Base-by-base conservation (phyloP, 768 basidiomycete genomes). In the Neoboletus brunneissimus region DNA sequence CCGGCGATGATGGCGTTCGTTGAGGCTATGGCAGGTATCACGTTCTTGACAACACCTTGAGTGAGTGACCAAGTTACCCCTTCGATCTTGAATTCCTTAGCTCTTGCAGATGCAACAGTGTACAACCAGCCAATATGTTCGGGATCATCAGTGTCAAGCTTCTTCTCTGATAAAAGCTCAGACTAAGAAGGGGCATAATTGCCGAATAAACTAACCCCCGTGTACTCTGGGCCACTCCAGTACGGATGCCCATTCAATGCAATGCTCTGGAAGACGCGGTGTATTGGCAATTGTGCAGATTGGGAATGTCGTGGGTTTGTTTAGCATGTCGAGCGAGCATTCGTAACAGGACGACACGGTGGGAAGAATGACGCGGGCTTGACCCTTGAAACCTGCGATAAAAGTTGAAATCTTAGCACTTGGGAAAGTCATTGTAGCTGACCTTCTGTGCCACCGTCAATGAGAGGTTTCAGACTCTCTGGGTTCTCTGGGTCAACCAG, bases 241-340 rank as follows among this genome's bases (percentile, higher is more conserved):
- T 12, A 98, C 97, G 40, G 92, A 95, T 0, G 97, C 97, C 97
- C 97, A 99, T 74, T 98, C 97, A 65, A 99, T 98, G 68, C 97
- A 98, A 67, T 99, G 97, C 67, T 99, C 97, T 1, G 97, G 97
- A 23, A 98, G 79, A 54, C 97, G 90, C 27, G 97, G 97, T 0
- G 97, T 99, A 69, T 98, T 98, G 55, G 97, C 96, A 62, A 99
- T 98, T 7, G 97, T 99, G 69, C 97, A 99, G 53, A 99, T 98
- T 2, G 97, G 97, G 71, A 95, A 99, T 13, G 88, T 89, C 40
- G 94, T 97, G 1, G 88, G 95, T 60, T 98, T 98, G 74, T 97
- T 98, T 51, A 98, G 83, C 91, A 98, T 98, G 69, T 98, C 94
- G 47, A 99, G 86, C 3, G 92, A 92, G 70, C 97, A 99, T 72